Conservation (phyloP, 2,329 filamentous ascomycete species). For the Clonostachys rhizophaga region DNA sequence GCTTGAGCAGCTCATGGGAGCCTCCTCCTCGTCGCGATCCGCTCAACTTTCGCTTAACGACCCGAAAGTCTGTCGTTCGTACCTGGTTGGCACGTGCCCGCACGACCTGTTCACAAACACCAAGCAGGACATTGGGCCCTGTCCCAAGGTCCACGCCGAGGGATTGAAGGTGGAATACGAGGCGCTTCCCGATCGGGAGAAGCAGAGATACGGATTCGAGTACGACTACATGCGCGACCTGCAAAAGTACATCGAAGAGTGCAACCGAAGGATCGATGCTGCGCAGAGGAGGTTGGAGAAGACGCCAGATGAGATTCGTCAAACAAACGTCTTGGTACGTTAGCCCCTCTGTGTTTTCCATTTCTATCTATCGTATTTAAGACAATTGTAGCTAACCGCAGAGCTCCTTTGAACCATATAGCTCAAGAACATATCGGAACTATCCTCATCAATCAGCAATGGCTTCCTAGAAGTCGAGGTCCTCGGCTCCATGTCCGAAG, state of each 20-base stretch:
- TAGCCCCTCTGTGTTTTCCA: background rate
- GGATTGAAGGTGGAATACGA: constrained; percentile 87
- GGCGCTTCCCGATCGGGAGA: constrained; percentile 63
- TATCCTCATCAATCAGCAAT: constrained; percentile 71
- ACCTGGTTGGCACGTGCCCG: constrained; percentile 88
- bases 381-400: no score
- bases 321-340: constrained; percentile 77
- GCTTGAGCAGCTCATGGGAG: constrained; percentile 93
- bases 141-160: constrained; percentile 84
- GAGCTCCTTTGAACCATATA: constrained; percentile 4
- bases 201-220: constrained; percentile 81
- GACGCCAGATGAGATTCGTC: constrained; percentile 93
- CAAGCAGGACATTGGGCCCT: constrained; percentile 90
- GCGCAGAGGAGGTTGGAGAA: constrained; percentile 91
- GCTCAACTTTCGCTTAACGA: constrained; percentile 85
- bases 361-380: background rate
- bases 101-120: constrained; percentile 99
- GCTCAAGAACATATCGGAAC: constrained; percentile 80
- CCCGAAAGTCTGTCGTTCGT: constrained; percentile 90
- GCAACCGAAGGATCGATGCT: constrained; percentile 87
- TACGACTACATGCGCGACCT: constrained; percentile 96
- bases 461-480: constrained; percentile 83
- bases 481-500: constrained; percentile 75
- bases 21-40: constrained; percentile 66
- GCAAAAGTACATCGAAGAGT: constrained; percentile 94